Conservation (phyloP, 2,329 filamentous ascomycete species). For the Gremmenia infestans region DNA sequence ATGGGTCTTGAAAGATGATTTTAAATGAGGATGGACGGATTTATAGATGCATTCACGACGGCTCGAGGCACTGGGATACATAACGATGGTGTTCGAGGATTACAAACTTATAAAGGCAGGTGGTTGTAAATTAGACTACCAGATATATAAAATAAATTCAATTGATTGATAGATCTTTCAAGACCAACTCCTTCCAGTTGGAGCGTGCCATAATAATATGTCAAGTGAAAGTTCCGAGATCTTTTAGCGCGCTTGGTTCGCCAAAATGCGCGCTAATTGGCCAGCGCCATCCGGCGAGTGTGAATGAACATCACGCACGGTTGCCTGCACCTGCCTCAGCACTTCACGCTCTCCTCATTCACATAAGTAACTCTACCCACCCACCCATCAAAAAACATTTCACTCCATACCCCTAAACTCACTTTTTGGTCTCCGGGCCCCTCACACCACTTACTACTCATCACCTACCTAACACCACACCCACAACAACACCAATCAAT, state of each 20-base stretch:
- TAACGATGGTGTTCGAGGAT: constrained; percentile 14
- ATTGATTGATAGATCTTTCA: background rate
- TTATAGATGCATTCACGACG: background rate
- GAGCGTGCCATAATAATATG: background rate
- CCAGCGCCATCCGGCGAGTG: no score
- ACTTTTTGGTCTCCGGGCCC: no score
- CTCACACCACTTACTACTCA: no score
- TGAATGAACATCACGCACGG: no score
- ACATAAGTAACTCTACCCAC: no score
- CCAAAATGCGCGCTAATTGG: background rate
- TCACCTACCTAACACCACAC: no score
- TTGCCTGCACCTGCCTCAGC: no score
- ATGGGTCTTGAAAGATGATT: constrained; percentile 32
- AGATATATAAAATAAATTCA: background rate
- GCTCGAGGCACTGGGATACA: constrained; percentile 1
- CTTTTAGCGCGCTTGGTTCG: background rate
- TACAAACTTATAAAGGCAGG: background rate
- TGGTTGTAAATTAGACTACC: background rate
- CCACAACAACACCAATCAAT: background rate
- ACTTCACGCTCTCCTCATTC: no score
- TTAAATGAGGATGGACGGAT: constrained; percentile 18
- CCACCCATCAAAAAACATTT: no score
- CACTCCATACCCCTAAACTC: no score
- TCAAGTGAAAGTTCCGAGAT: background rate
- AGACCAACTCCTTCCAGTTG: background rate